phyloP scores from a whole-genome alignment of 2,329 filamentous ascomycete species.

The Phyllosticta citribraziliensis region DNA sequence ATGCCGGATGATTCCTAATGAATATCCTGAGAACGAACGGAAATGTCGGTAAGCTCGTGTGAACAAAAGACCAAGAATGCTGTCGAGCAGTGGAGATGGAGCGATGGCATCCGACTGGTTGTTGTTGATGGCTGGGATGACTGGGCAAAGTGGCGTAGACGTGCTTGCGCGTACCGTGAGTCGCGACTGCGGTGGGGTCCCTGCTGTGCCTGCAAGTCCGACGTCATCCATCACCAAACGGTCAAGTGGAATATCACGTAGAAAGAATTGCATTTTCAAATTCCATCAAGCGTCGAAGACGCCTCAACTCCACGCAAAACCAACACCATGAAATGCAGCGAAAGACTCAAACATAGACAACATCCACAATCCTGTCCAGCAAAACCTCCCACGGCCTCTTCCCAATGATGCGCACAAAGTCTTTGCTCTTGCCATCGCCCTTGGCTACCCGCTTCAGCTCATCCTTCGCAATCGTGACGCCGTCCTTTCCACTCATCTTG shows the following conservation, averaged over 20 bases:
- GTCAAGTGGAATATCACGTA: neutral
- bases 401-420: neutral
- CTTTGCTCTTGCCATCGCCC: neutral
- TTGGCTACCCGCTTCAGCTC: neutral
- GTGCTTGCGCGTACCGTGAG: neutral
- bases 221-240: neutral
- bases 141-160: neutral
- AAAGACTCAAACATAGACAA: neutral
- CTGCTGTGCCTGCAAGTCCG: neutral
- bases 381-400: constrained; percentile 2
- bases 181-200: neutral
- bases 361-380: constrained; percentile 1
- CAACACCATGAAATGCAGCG: neutral
- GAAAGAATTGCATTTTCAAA: neutral
- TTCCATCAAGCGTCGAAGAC: neutral
- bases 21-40: neutral
- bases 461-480: neutral
- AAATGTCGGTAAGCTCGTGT: neutral
- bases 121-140: neutral
- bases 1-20: neutral
- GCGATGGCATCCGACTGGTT: neutral
- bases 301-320: neutral
- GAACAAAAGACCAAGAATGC: neutral
- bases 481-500: constrained; percentile 12
- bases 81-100: neutral